Conservation (phyloP, 2,329 filamentous ascomycete species). For the Ophiostoma australiae region DNA sequence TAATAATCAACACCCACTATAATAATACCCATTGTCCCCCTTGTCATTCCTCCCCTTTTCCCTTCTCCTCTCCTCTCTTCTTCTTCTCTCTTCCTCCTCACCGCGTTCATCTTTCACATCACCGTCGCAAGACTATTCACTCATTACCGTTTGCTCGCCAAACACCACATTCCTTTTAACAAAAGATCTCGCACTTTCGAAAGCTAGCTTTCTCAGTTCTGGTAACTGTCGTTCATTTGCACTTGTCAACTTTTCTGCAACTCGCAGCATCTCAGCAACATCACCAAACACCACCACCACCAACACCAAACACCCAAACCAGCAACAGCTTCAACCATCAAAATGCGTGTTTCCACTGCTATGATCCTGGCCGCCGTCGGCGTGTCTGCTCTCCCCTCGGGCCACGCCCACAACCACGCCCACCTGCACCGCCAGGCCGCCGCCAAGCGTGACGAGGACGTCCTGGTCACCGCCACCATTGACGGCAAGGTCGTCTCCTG, state of each 20-base stretch:
- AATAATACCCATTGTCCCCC: conserved; percentile 12
- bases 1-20: conserved; percentile 7
- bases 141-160: conserved; percentile 19
- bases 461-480: conserved; percentile 30
- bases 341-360: conserved; percentile 31
- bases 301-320: not conserved
- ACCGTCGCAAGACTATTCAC: conserved; percentile 17
- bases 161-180: conserved; percentile 22
- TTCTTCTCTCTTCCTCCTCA: conserved; percentile 7
- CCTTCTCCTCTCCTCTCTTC: not conserved
- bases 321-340: conserved; percentile 9
- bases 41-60: conserved; percentile 5
- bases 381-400: conserved; percentile 36
- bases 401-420: conserved; percentile 32
- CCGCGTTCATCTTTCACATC: conserved; percentile 18
- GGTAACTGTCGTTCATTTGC: conserved; percentile 27
- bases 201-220: conserved; percentile 25
- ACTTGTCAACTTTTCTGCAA: not conserved
- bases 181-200: conserved; percentile 15
- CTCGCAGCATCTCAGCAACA: conserved; percentile 7
- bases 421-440: conserved; percentile 34
- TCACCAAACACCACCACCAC: not conserved
- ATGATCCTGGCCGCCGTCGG: conserved; percentile 35
- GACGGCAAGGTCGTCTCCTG: conserved; percentile 32
- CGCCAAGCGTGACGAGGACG: conserved; percentile 28